Evolutionary conservation across 2,329 filamentous ascomycete species (phyloP).

Genomic region (Knoxdaviesia proteae): DNA sequence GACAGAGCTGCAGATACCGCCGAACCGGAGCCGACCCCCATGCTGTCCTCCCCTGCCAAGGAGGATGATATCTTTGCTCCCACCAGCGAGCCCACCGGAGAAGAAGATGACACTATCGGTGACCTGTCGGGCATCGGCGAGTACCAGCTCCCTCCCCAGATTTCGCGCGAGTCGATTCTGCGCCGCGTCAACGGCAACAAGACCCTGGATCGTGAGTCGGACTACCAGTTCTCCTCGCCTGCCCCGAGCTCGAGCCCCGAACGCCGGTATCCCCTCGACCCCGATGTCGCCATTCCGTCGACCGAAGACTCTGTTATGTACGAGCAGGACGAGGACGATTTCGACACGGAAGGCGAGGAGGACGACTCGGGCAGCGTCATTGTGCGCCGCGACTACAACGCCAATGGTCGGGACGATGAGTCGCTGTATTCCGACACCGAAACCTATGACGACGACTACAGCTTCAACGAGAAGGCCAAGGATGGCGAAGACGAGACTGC

Average conservation of each 20-base stretch:
- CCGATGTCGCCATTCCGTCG: conserved; percentile 76
- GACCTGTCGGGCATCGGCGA: conserved; percentile 39
- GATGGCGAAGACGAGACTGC: conserved; percentile 10
- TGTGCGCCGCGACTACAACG: conserved; percentile 50
- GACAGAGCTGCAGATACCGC: conserved; percentile 25
- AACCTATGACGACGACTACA: conserved; percentile 22
- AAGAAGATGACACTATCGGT: conserved; percentile 37
- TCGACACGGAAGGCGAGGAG: conserved; percentile 19
- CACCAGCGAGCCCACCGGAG: conserved; percentile 12
- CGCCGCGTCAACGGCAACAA: conserved; percentile 58
- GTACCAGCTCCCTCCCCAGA: conserved; percentile 51
- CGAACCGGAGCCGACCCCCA: conserved; percentile 15
- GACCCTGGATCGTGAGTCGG: conserved; percentile 33
- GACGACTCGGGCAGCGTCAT: conserved; percentile 38
- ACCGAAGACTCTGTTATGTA: conserved; percentile 46
- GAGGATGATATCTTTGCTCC: conserved; percentile 8
- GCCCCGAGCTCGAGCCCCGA: conserved; percentile 36
- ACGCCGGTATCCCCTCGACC: conserved; percentile 43
- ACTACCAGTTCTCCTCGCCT: conserved; percentile 43
- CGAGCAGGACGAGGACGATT: conserved; percentile 20
- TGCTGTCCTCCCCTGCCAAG: conserved; percentile 2
- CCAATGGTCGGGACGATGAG: conserved; percentile 16
- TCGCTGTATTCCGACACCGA: conserved; percentile 9
- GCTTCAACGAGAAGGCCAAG: conserved; percentile 30
- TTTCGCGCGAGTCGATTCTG: conserved; percentile 85